Evolutionary conservation across 2,329 filamentous ascomycete genomes (phyloP), one percentile per base, ranked within the genome.

Genomic region (Sclerotinia minor): DNA sequence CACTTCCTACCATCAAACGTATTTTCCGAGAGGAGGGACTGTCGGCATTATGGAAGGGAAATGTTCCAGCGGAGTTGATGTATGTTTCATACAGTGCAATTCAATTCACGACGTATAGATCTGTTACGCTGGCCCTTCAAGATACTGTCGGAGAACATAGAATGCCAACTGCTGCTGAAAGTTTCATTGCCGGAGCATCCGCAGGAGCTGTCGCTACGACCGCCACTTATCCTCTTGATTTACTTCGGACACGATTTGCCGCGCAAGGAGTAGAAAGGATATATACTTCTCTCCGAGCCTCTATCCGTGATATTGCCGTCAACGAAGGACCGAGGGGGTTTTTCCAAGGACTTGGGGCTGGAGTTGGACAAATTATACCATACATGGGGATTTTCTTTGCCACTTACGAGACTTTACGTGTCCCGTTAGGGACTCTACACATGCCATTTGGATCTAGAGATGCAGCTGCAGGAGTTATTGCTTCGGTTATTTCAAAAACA

Each of bases 331-430:
- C 81, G 0, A 78, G 79, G 5, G 95, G 95, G 0, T 98, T 96
- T 81, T 99, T 97, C 79, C 91, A 92, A 60, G 95, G 95, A 4
- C 82, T 96, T 45, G 85, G 85, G 1, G 94, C 94, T 1, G 92
- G 90, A 0, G 82, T 98, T 29, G 89, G 84, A 35, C 94, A 97
- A 81, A 95, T 98, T 60, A 87, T 97, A 13, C 95, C 95, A 2
- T 96, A 94, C 78, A 99, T 99, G 95, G 95, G 95, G 19, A 83
- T 97, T 2, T 98, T 99, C 81, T 99, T 99, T 79, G 86, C 91
- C 45, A 85, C 88, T 52, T 99, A 98, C 80, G 95, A 99, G 79
- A 83, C 84, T 13, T 80, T 96, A 63, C 84, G 91, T 7, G 77
- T 86, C 8, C 85, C 84, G 0, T 78, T 94, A 57, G 81, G 82